Base-by-base conservation (phyloP, 495 filamentous ascomycete genomes). In the Tetracladium setigerum region DNA sequence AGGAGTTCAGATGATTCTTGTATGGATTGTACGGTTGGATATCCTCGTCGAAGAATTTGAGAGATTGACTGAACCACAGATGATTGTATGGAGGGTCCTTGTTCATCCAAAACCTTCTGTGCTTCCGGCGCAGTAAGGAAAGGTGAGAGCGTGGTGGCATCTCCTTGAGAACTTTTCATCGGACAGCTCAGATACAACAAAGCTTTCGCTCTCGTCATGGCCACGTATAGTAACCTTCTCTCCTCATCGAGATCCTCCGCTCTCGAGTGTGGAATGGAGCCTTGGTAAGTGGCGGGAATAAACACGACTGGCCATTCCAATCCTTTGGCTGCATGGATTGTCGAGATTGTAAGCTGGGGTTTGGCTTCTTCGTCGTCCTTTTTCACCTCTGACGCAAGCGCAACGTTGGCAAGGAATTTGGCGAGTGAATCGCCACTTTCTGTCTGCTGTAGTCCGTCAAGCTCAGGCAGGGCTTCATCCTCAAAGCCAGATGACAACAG, bases 301-400 rank as follows among this genome's bases (percentile, higher is more conserved):
- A 99, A 99, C 0, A 99, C 87, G 9, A 96, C 78, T 1, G 94
- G 94, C 94, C 94, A 99, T 59, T 99, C 94, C 0, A 99, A 70
- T 4, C 94, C 91, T 61, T 99, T 99, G 0, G 94, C 89, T 0
- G 91, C 88, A 60, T 99, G 94, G 18, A 99, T 96, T 0, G 94
- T 99, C 11, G 88, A 95, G 13, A 99, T 87, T 2, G 89, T 96
- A 12, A 97, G 80, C 57, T 85, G 79, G 18, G 48, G 60, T n/a
- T 67, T 60, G n/a, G 78, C 69, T 15, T 77, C 71, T 1, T 72
- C 72, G 1, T 79, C 77, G 9, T 81, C 75, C 14, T 72, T 71
- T 41, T 77, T 77, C 0, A 83, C 73, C 56, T 95, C 90, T 0
- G 85, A 82, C 1, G 89, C 84, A 18, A 99, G 66, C 0, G 90